phyloP scores from a whole-genome alignment of 768 basidiomycete genomes.

The Mycena kentingensis region DNA sequence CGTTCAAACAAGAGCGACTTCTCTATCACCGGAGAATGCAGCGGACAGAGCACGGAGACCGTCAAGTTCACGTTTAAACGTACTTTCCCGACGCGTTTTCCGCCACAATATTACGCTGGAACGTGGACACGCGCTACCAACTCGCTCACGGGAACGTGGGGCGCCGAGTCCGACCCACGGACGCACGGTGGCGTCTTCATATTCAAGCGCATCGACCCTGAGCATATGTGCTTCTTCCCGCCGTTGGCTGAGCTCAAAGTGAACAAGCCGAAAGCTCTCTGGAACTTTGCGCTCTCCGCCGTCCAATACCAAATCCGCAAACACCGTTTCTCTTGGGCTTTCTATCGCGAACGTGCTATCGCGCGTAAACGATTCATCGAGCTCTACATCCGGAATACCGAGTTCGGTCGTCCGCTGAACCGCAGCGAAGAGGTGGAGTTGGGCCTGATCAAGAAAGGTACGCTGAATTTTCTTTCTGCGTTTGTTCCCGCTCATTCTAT shows the following conservation, averaged over 20 bases:
- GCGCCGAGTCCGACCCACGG: slow-evolving; percentile 18
- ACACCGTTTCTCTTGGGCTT: slow-evolving; percentile 32
- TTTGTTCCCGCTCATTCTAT: not conserved
- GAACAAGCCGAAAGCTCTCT: slow-evolving; percentile 31
- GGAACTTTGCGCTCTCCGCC: slow-evolving; percentile 34
- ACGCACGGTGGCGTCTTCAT: slow-evolving; percentile 28
- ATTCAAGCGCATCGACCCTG: slow-evolving; percentile 29
- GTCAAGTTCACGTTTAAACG: slow-evolving; percentile 25
- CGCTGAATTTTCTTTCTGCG: slow-evolving; percentile 16
- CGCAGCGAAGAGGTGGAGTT: slow-evolving; percentile 23
- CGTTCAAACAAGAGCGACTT: slow-evolving; percentile 16
- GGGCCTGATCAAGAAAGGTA: slow-evolving; percentile 18
- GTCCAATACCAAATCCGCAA: slow-evolving; percentile 25
- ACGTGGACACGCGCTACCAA: slow-evolving; percentile 19
- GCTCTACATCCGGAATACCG: slow-evolving; percentile 28
- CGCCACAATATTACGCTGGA: slow-evolving; percentile 27
- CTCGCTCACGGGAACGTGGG: slow-evolving; percentile 31
- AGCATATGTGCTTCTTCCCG: slow-evolving; percentile 31
- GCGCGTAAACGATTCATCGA: slow-evolving; percentile 31
- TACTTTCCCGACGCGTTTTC: slow-evolving; percentile 25
- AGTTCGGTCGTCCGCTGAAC: slow-evolving; percentile 19
- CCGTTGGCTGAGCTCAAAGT: slow-evolving; percentile 24
- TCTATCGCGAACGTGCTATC: slow-evolving; percentile 32
- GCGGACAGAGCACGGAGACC: slow-evolving; percentile 7
- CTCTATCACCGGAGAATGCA: slow-evolving; percentile 22